phyloP scores from a whole-genome alignment of 768 basidiomycete genomes.

The Chalciporus piperatus region DNA sequence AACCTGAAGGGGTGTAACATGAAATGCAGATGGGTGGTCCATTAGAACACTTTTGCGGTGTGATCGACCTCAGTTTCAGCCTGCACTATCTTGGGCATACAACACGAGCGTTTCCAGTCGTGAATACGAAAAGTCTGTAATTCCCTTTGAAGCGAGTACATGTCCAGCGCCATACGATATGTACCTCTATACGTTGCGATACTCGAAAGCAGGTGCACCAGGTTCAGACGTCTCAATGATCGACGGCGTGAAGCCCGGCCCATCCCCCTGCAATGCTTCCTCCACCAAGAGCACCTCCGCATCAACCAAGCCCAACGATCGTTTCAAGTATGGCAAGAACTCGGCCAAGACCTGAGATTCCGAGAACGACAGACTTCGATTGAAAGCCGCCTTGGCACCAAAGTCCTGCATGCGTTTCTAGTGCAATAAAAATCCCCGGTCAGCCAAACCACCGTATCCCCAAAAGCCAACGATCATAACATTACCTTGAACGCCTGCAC shows the following conservation, averaged over 20 bases:
- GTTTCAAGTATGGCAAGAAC: conserved; percentile 78
- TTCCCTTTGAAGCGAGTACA: not conserved
- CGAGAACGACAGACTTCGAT: conserved; percentile 78
- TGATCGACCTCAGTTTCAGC: too few species aligned
- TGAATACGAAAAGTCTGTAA: not conserved
- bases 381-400: conserved; percentile 74
- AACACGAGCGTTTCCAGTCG: too few species aligned
- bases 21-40: not conserved
- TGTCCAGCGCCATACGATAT: not conserved
- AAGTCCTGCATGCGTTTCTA: conserved; percentile 85
- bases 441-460: not conserved
- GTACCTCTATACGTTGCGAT: conserved; percentile 64
- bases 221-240: conserved; percentile 89
- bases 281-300: conserved; percentile 71
- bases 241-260: conserved; percentile 56
- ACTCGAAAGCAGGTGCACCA: conserved; percentile 82
- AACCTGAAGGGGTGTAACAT: not conserved
- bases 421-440: not conserved
- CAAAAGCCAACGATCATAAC: conserved; percentile 18
- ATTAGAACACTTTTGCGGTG: too few species aligned
- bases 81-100: too few species aligned
- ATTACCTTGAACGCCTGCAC: conserved; percentile 87
- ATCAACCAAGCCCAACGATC: conserved; percentile 65
- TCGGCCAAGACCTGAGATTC: conserved; percentile 71
- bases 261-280: conserved; percentile 55